These are phyloP conservation scores for Lachnellula hyalina DNA, from an alignment of 2,329 filamentous ascomycete species.

Conservation along the genomic window DNA sequence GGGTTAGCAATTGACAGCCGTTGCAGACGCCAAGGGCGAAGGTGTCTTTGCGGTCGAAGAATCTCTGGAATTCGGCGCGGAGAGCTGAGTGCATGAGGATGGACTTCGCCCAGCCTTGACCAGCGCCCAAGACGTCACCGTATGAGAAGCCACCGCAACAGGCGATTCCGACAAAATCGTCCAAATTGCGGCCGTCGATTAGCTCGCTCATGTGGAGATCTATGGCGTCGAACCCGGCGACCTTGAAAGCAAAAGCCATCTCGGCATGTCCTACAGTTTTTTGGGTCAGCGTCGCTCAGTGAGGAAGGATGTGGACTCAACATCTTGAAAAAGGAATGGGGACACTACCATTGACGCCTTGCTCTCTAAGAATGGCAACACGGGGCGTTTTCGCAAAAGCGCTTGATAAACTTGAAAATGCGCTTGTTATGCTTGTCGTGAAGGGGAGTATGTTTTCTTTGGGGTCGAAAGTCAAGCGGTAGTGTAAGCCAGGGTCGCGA, in stretches of 20 bases:
- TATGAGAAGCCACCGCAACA: constrained; percentile 98
- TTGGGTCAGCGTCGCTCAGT: no score
- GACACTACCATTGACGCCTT: constrained; percentile 89
- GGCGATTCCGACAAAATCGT: constrained; percentile 80
- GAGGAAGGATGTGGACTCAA: background rate
- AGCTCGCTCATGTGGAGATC: constrained; percentile 98
- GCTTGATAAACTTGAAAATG: constrained; percentile 16
- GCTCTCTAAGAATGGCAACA: constrained; percentile 90
- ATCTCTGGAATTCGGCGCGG: constrained; percentile 71
- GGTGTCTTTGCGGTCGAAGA: constrained; percentile 84
- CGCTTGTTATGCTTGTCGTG: constrained; percentile 42
- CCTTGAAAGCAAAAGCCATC: constrained; percentile 93
- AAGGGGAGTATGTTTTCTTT: constrained; percentile 68
- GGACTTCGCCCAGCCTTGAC: constrained; percentile 92
- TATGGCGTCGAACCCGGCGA: constrained; percentile 83
- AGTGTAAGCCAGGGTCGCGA: constrained; percentile 75
- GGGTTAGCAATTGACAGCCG: constrained; percentile 89
- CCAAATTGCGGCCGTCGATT: constrained; percentile 70
- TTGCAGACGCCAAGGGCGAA: constrained; percentile 96
- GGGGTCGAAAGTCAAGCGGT: constrained; percentile 75
- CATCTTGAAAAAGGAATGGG: constrained; percentile 85
- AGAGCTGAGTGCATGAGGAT: constrained; percentile 78
- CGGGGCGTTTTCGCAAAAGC: constrained; percentile 56
- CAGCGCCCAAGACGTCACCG: constrained; percentile 81
- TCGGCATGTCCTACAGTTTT: constrained; percentile 58